These are phyloP conservation scores for Seiridium cupressi DNA, from an alignment of 2,329 filamentous ascomycete species.

Conservation along the genomic window DNA sequence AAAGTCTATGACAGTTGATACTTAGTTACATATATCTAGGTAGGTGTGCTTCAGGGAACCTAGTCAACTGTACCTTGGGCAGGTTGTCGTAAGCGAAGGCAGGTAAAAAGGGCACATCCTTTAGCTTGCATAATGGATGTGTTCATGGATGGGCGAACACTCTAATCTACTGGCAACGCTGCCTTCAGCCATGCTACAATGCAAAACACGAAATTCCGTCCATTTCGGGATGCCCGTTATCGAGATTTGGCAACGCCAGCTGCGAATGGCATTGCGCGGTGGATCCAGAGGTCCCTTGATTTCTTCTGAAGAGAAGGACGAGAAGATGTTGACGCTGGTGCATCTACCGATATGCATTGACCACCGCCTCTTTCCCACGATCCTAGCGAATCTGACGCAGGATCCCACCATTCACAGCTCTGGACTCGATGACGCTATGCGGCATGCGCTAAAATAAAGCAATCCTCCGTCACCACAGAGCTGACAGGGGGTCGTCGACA, in stretches of 20 bases:
- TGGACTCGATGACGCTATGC: not conserved
- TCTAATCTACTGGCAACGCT: conserved; percentile 2
- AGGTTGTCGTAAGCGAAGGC: not conserved
- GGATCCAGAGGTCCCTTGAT: not conserved
- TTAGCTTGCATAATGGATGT: not conserved
- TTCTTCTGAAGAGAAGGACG: not conserved
- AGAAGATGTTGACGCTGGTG: not conserved
- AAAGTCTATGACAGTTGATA: not conserved
- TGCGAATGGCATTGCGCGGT: not conserved
- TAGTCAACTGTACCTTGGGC: not conserved
- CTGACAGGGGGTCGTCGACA: too few relatives aligned
- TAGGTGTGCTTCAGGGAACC: not conserved
- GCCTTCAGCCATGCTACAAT: not conserved
- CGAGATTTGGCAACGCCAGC: not conserved
- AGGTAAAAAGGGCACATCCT: not conserved
- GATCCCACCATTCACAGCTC: conserved; percentile 3
- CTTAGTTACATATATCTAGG: too few relatives aligned
- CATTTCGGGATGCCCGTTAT: not conserved
- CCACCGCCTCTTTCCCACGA: conserved; percentile 1
- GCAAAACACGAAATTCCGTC: not conserved
- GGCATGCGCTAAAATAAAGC: not conserved
- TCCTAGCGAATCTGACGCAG: not conserved
- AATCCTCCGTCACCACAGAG: not conserved
- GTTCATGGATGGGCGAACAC: not conserved
- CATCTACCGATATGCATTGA: conserved; percentile 1